Conservation (phyloP, 2,329 filamentous ascomycete species). For the Leptographium procerum region DNA sequence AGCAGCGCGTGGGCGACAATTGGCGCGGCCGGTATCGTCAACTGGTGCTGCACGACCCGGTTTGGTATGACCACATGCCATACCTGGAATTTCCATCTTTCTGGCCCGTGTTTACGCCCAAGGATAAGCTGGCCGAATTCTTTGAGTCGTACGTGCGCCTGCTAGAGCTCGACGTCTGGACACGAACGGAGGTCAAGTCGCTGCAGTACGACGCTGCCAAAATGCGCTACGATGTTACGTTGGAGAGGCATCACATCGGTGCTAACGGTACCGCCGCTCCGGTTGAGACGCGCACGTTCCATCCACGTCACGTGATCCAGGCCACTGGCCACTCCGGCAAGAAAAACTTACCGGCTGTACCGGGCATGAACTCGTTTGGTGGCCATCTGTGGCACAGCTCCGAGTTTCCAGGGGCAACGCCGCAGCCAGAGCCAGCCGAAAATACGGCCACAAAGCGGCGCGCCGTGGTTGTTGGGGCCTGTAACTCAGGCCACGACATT, state of each 20-base stretch:
- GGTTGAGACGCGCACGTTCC: slow-evolving; percentile 39
- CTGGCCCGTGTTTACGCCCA: slow-evolving; percentile 62
- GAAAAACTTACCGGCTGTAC: slow-evolving; percentile 46
- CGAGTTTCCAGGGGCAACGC: slow-evolving; percentile 33
- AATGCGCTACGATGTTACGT: slow-evolving; percentile 41
- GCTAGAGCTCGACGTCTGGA: slow-evolving; percentile 61
- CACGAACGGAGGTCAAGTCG: slow-evolving; percentile 33
- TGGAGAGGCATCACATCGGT: slow-evolving; percentile 34
- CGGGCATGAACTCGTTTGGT: slow-evolving; percentile 40
- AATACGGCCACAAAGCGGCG: slow-evolving; percentile 28
- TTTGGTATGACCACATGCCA: slow-evolving; percentile 50
- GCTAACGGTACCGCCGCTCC: slow-evolving; percentile 19
- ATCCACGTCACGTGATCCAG: slow-evolving; percentile 53
- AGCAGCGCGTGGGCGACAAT: slow-evolving; percentile 48
- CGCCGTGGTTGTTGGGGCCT: slow-evolving; percentile 44
- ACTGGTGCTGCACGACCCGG: slow-evolving; percentile 56
- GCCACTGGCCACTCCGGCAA: slow-evolving; percentile 59
- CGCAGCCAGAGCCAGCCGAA: slow-evolving; percentile 5
- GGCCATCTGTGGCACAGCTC: slow-evolving; percentile 45
- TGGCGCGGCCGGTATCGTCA: slow-evolving; percentile 53
- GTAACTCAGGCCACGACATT: slow-evolving; percentile 49
- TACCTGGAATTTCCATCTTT: slow-evolving; percentile 52
- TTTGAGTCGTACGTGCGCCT: slow-evolving; percentile 53
- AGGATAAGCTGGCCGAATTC: slow-evolving; percentile 60
- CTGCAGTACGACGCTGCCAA: slow-evolving; percentile 38